A percentile compares a stretch with the other conserved stretches of the same genome.
Conservation (phyloP, 345 rosid species). For the Salix brachista region DNA sequence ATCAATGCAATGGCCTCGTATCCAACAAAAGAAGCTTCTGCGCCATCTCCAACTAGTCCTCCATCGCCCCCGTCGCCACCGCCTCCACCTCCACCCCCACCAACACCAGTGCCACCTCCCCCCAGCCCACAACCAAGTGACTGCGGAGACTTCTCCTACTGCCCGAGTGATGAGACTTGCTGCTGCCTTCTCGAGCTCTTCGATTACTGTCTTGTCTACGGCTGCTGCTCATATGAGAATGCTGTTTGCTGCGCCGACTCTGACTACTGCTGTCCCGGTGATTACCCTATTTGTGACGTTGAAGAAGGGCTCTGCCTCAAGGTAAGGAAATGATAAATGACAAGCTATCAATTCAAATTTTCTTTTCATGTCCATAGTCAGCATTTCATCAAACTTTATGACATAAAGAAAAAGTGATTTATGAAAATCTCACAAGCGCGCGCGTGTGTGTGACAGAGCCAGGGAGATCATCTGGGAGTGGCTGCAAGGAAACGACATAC, state of each 20-base stretch:
- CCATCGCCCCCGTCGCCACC: constrained; percentile 30
- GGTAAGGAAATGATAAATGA: constrained; percentile 30
- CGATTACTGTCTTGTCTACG: constrained; percentile 47
- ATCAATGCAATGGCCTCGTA: constrained; percentile 70
- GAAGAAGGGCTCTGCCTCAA: constrained; percentile 59
- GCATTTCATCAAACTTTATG: background rate
- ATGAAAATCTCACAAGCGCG: background rate
- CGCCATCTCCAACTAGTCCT: constrained; percentile 50
- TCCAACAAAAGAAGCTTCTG: constrained; percentile 52
- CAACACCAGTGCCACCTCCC: constrained; percentile 41
- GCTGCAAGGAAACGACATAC: constrained; percentile 46
- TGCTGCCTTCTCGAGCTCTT: constrained; percentile 51
- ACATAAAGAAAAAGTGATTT: background rate
- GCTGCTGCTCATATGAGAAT: constrained; percentile 60
- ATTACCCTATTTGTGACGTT: constrained; percentile 61
- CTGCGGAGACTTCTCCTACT: constrained; percentile 58
- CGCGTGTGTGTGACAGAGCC: constrained; percentile 25
- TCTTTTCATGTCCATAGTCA: background rate
- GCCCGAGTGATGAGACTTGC: constrained; percentile 56
- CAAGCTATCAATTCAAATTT: background rate
- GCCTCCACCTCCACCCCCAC: constrained; percentile 23
- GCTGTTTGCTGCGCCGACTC: constrained; percentile 63
- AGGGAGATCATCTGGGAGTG: constrained; percentile 49
- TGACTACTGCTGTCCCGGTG: constrained; percentile 58
- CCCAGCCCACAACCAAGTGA: constrained; percentile 53